Conservation (phyloP, 192 early-diverging fungal genomes). For the Coemansia sp. region DNA sequence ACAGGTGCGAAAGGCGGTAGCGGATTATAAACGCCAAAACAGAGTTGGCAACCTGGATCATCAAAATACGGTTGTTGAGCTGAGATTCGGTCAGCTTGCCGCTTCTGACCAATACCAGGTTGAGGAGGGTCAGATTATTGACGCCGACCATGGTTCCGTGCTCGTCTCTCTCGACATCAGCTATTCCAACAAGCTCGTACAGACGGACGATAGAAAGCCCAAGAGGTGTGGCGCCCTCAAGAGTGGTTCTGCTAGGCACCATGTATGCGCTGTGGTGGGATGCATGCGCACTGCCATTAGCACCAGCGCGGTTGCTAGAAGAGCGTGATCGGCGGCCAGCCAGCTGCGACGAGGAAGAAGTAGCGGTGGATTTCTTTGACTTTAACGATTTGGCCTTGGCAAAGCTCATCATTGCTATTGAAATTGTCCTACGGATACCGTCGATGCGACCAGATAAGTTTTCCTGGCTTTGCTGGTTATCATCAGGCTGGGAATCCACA, state of each 20-base stretch:
- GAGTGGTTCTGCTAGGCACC: constrained; percentile 38
- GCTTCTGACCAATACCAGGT: constrained; percentile 77
- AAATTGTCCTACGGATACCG: constrained; percentile 25
- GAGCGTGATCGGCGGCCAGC: constrained; percentile 11
- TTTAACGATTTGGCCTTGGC: constrained; percentile 30
- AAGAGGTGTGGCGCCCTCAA: constrained; percentile 38
- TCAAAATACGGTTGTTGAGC: constrained; percentile 60
- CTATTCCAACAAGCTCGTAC: constrained; percentile 32
- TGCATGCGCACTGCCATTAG: background rate
- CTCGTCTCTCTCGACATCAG: constrained; percentile 37
- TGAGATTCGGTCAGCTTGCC: constrained; percentile 73
- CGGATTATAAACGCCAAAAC: constrained; percentile 77
- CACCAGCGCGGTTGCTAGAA: background rate
- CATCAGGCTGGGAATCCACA: background rate
- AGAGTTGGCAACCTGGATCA: constrained; percentile 69
- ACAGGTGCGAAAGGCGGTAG: constrained; percentile 74
- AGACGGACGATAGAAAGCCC: constrained; percentile 29
- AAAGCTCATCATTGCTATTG: constrained; percentile 50
- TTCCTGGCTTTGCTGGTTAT: background rate
- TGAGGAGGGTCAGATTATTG: constrained; percentile 93
- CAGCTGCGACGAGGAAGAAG: background rate
- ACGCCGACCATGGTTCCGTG: constrained; percentile 55
- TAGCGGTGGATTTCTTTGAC: background rate
- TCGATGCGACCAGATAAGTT: background rate
- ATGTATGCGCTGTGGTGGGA: constrained; percentile 20